These are phyloP conservation scores for Yarrowia galli DNA, from an alignment of 1,139 yeast species.

Conservation along the genomic window DNA sequence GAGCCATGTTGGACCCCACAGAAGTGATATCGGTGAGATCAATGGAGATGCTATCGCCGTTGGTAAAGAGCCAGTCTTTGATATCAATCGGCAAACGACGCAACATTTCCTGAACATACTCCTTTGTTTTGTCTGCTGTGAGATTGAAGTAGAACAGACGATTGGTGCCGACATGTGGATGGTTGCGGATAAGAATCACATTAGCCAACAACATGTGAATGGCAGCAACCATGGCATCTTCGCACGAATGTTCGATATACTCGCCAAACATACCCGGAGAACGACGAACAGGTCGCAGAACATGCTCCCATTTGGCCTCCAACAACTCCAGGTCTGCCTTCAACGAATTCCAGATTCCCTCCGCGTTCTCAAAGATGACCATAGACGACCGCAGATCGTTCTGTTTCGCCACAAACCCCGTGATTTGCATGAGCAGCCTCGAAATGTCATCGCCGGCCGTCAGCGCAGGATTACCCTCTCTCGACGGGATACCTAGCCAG, in stretches of 20 bases:
- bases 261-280: slow-evolving; percentile 14
- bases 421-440: slow-evolving; percentile 33
- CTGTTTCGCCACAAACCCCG: slow-evolving; percentile 36
- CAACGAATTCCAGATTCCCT: neutral
- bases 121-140: slow-evolving; percentile 20
- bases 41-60: slow-evolving; percentile 18
- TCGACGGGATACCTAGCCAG: slow-evolving; percentile 25
- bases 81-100: slow-evolving; percentile 28
- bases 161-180: slow-evolving; percentile 23
- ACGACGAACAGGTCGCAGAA: slow-evolving; percentile 1
- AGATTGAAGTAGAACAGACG: slow-evolving; percentile 21
- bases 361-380: neutral
- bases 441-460: slow-evolving; percentile 35
- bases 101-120: slow-evolving; percentile 25
- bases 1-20: slow-evolving; percentile 35
- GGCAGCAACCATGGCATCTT: slow-evolving; percentile 35
- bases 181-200: slow-evolving; percentile 25
- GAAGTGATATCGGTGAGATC: slow-evolving; percentile 28
- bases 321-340: neutral
- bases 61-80: slow-evolving; percentile 37
- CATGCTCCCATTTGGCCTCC: slow-evolving; percentile 29
- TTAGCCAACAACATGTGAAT: slow-evolving; percentile 32
- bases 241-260: slow-evolving; percentile 18
- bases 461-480: slow-evolving; percentile 19
- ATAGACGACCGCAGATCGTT: slow-evolving; percentile 10